Percentiles rank a stretch among this genome's conserved stretches.
Evolutionary conservation across 1,284 basidiomycete genomes (phyloP).

Genomic region (Ceratorhiza oryzae-sativae): DNA sequence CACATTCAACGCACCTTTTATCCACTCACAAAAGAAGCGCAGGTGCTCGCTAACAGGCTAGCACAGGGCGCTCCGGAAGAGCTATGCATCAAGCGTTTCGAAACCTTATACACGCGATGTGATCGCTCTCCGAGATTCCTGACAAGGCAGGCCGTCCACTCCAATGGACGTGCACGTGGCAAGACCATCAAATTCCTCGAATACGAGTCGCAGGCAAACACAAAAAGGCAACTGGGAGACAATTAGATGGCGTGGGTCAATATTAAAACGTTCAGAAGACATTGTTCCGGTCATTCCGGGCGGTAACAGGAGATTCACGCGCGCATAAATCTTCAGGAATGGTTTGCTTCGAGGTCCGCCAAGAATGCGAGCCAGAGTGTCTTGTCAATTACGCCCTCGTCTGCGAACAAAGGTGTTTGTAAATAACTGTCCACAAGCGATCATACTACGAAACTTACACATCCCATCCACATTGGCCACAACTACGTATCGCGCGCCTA

Average conservation of each 20-base stretch:
- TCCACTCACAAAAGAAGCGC: not conserved
- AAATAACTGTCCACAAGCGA: slow-evolving; percentile 10
- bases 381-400: slow-evolving; percentile 91
- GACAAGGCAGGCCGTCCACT: not conserved
- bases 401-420: slow-evolving; percentile 51
- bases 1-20: not conserved
- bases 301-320: slow-evolving; percentile 3
- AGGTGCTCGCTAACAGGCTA: not conserved
- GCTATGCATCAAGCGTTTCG: not conserved
- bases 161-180: slow-evolving; percentile 14
- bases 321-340: slow-evolving; percentile 16
- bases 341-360: slow-evolving; percentile 29
- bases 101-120: not conserved
- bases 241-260: slow-evolving; percentile 8
- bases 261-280: slow-evolving; percentile 4
- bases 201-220: not conserved
- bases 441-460: slow-evolving; percentile 62
- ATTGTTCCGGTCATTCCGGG: not conserved
- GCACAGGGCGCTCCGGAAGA: slow-evolving; percentile 1
- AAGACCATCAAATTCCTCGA: not conserved
- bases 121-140: not conserved
- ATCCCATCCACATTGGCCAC: slow-evolving; percentile 83
- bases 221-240: not conserved
- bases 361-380: slow-evolving; percentile 90
- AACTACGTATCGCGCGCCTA: slow-evolving; percentile 89